phyloP scores from a whole-genome alignment of 1,284 basidiomycete species.

The Sanghuangporus weigelae region DNA sequence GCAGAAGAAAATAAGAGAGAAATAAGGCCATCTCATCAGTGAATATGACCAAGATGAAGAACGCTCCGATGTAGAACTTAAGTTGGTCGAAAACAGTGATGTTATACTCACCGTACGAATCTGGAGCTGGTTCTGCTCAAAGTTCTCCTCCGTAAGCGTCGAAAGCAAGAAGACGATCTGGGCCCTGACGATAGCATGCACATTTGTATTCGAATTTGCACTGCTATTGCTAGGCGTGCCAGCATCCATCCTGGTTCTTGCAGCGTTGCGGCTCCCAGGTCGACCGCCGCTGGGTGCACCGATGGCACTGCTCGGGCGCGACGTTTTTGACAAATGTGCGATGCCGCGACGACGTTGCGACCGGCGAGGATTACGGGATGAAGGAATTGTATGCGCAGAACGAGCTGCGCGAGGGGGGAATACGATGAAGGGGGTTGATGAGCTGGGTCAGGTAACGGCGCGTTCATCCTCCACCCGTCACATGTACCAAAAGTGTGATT shows the following conservation, averaged over 20 bases:
- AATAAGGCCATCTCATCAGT: neutral
- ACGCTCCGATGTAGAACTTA: too few relatives aligned
- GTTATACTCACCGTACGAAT: conserved; percentile 75
- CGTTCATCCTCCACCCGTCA: neutral
- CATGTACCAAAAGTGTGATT: neutral
- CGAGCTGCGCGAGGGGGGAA: conserved; percentile 6
- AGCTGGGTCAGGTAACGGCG: conserved; percentile 1
- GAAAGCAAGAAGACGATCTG: conserved; percentile 93
- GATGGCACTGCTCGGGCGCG: conserved; percentile 13
- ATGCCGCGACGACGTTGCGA: conserved; percentile 5
- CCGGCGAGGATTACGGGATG: neutral
- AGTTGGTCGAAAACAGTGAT: neutral
- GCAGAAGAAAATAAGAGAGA: neutral
- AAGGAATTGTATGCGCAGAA: conserved; percentile 9
- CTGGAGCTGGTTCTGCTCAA: conserved; percentile 85
- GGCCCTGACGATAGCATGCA: conserved; percentile 77
- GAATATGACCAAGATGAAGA: neutral
- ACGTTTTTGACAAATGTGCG: conserved; percentile 11
- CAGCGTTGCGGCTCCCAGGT: conserved; percentile 14
- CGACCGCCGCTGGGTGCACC: conserved; percentile 18
- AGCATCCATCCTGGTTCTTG: conserved; percentile 26
- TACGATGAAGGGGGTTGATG: conserved; percentile 11
- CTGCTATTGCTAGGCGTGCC: conserved; percentile 24
- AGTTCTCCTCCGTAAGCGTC: conserved; percentile 92
- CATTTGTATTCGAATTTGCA: conserved; percentile 38